Conservation (phyloP, 2,329 filamentous ascomycete genomes). For the Kalaharituber pfeilii region DNA sequence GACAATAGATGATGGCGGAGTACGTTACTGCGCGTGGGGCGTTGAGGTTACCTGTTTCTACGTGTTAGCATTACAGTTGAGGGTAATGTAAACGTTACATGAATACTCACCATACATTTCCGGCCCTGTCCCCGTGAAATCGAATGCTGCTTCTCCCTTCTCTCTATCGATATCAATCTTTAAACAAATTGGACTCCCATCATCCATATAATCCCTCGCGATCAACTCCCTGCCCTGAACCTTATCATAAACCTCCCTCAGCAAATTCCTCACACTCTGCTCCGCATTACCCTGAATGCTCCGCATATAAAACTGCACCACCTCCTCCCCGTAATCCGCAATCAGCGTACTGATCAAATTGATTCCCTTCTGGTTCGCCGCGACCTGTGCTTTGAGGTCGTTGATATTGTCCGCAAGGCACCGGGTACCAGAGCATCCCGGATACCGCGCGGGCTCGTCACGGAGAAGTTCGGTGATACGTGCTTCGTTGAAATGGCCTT, state of each 20-base stretch:
- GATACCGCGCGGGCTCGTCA: conserved; percentile 53
- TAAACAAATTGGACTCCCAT: conserved; percentile 60
- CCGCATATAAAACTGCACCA: conserved; percentile 69
- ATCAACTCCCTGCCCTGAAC: conserved; percentile 55
- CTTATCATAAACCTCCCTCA: conserved; percentile 52
- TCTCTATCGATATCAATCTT: conserved; percentile 57
- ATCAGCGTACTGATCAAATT: conserved; percentile 58
- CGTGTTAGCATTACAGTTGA: conserved; percentile 4
- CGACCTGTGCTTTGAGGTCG: conserved; percentile 71
- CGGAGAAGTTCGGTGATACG: conserved; percentile 55
- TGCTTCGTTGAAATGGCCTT: conserved; percentile 62
- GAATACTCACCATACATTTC: conserved; percentile 48
- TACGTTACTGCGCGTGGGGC: conserved; percentile 68
- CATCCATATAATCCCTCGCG: conserved; percentile 72
- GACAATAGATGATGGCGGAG: conserved; percentile 70
- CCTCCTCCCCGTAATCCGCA: conserved; percentile 56
- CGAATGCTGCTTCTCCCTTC: conserved; percentile 59
- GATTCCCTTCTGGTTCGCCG: conserved; percentile 74
- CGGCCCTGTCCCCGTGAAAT: conserved; percentile 60
- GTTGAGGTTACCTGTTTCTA: conserved; percentile 47
- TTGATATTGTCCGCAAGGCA: conserved; percentile 71
- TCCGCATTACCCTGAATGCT: conserved; percentile 70
- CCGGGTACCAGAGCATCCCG: conserved; percentile 60
- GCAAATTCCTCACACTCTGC: conserved; percentile 51
- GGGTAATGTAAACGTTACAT: neutral